Conservation (phyloP, 75 land plant genomes). For the Selaginella moellendorffii region DNA sequence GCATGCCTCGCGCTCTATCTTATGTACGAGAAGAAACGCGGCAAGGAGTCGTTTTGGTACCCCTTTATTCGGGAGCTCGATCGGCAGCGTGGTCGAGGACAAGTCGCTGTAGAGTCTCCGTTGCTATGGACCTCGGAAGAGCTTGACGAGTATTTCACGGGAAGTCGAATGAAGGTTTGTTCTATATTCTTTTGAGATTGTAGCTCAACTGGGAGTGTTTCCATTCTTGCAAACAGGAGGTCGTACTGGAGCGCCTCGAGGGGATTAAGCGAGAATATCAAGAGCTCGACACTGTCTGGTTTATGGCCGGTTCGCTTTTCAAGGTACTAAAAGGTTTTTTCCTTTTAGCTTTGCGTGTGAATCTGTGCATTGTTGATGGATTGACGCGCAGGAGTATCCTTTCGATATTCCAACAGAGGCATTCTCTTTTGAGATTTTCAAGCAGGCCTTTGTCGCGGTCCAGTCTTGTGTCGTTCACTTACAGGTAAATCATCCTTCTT, state of each 20-base stretch:
- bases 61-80: constrained; percentile 94
- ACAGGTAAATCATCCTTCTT: constrained; percentile 42
- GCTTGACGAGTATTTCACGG: constrained; percentile 52
- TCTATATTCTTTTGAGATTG: background rate
- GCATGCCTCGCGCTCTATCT: constrained; percentile 94
- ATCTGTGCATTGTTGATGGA: background rate
- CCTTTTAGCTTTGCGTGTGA: background rate
- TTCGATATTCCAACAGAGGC: constrained; percentile 97
- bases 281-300: constrained; percentile 99
- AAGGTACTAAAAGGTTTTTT: constrained; percentile 32
- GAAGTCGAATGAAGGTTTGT: constrained; percentile 84
- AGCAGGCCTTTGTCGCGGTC: constrained; percentile 98
- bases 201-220: background rate
- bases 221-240: constrained; percentile 45
- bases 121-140: constrained; percentile 81
- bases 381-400: constrained; percentile 78
- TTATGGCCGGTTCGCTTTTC: constrained; percentile 98
- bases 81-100: constrained; percentile 93
- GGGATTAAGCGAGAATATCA: constrained; percentile 84
- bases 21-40: constrained; percentile 99
- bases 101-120: constrained; percentile 92
- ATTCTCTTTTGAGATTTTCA: constrained; percentile 91
- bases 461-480: constrained; percentile 98
- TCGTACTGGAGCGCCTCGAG: constrained; percentile 62
- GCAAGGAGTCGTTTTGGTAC: constrained; percentile 88